phyloP scores from a whole-genome alignment of 345 rosid species.

The Iberis pinnata region DNA sequence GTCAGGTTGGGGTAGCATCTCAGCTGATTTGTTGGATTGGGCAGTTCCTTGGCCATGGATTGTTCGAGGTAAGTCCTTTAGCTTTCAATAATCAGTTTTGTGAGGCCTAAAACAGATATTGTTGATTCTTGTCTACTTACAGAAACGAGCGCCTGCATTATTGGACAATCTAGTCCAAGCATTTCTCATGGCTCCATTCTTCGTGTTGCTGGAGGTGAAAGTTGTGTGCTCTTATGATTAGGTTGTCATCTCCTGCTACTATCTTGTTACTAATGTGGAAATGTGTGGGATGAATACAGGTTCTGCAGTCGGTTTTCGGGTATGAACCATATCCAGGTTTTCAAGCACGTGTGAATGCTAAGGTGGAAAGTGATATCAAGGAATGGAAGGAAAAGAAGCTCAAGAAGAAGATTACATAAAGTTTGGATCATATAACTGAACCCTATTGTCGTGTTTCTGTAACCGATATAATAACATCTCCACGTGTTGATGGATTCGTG shows the following conservation, averaged over 20 bases:
- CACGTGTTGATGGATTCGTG: constrained; percentile 7
- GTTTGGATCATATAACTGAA: background rate
- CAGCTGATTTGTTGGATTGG: constrained; percentile 73
- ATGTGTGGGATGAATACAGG: constrained; percentile 33
- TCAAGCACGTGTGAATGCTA: constrained; percentile 50
- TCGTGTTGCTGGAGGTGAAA: constrained; percentile 80
- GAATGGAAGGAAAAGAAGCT: constrained; percentile 46
- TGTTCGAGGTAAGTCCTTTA: constrained; percentile 58
- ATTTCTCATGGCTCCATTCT: constrained; percentile 80
- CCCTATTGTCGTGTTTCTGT: background rate
- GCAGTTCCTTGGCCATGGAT: constrained; percentile 78
- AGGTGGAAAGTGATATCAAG: constrained; percentile 49
- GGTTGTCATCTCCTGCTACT: background rate
- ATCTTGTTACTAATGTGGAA: too few species aligned
- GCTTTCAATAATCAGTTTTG: background rate
- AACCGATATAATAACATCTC: background rate
- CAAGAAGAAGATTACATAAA: constrained; percentile 32
- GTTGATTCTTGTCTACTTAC: constrained; percentile 10
- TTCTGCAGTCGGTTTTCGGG: constrained; percentile 48
- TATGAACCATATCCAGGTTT: constrained; percentile 90
- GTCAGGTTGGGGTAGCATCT: constrained; percentile 66
- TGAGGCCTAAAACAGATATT: background rate
- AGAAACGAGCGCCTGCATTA: constrained; percentile 90
- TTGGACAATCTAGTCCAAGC: constrained; percentile 78
- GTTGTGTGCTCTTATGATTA: background rate